phyloP scores from a whole-genome alignment of 805 yeast genomes.

The Candida easanensis region DNA sequence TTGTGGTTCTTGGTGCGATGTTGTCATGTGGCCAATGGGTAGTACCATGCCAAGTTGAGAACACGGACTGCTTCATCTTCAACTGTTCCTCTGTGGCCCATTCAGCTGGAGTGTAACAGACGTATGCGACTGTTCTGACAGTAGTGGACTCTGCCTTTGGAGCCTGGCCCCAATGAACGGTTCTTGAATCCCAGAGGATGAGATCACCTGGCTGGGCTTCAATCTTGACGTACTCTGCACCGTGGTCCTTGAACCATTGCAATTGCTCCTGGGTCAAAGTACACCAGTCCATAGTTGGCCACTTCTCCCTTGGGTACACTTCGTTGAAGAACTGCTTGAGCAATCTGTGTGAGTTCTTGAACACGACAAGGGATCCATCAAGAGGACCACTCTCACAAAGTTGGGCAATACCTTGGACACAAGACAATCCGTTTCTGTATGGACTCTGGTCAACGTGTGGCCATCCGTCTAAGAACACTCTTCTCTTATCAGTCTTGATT shows the following conservation, averaged over 20 bases:
- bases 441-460: constrained; percentile 36
- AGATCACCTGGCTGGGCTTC: constrained; percentile 34
- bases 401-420: constrained; percentile 35
- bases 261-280: constrained; percentile 23
- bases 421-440: constrained; percentile 28
- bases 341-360: constrained; percentile 25
- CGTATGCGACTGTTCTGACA: constrained; percentile 31
- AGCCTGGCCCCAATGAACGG: constrained; percentile 30
- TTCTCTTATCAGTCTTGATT: constrained; percentile 13
- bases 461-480: constrained; percentile 22
- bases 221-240: constrained; percentile 29
- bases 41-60: constrained; percentile 28
- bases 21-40: constrained; percentile 35
- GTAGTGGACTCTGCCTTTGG: constrained; percentile 26
- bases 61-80: constrained; percentile 21
- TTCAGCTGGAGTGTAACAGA: constrained; percentile 31
- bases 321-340: constrained; percentile 28
- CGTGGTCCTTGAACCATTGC: constrained; percentile 28
- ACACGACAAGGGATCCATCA: constrained; percentile 34
- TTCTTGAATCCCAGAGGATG: constrained; percentile 35
- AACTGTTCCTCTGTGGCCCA: constrained; percentile 31
- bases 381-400: constrained; percentile 27
- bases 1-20: constrained; percentile 16
- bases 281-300: constrained; percentile 25
- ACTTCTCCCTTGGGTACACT: constrained; percentile 15